Conservation (phyloP, 306 rosid species). For the Cucurbita argyrosperma region DNA sequence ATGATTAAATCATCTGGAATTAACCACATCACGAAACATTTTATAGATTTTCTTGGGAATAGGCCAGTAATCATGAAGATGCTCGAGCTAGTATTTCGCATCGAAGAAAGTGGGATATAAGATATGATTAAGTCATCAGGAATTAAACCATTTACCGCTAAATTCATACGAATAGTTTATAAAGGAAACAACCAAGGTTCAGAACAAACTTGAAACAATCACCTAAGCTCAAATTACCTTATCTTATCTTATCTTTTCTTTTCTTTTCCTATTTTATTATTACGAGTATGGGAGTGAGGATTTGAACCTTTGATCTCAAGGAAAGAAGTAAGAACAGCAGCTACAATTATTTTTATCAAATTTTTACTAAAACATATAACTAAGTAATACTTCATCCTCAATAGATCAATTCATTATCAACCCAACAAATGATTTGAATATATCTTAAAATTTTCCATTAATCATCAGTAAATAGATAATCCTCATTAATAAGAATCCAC, state of each 20-base stretch:
- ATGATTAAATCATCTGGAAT: neutral
- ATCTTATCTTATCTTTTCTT: neutral
- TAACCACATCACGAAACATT: slow-evolving; percentile 5
- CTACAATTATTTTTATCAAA: neutral
- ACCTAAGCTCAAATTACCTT: neutral
- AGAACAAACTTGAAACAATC: neutral
- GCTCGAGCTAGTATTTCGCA: neutral
- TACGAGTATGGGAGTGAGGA: neutral
- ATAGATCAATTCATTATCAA: neutral
- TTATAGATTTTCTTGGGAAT: neutral
- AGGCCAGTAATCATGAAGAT: neutral
- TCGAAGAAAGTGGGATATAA: neutral
- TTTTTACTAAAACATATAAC: neutral
- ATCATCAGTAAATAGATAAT: neutral
- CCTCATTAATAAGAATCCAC: neutral
- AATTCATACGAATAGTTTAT: neutral
- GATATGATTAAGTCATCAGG: too few species aligned
- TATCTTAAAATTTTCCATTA: neutral
- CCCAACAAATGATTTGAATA: neutral
- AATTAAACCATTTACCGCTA: too few species aligned
- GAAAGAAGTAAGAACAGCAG: neutral
- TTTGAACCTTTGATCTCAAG: neutral
- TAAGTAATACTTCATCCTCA: neutral
- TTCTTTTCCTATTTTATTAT: neutral
- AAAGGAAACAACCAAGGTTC: neutral